A percentile compares a stretch with the other conserved stretches of the same genome.
phyloP scores from a whole-genome alignment of 2,329 filamentous ascomycete genomes.

The Tolypocladium nubicola region DNA sequence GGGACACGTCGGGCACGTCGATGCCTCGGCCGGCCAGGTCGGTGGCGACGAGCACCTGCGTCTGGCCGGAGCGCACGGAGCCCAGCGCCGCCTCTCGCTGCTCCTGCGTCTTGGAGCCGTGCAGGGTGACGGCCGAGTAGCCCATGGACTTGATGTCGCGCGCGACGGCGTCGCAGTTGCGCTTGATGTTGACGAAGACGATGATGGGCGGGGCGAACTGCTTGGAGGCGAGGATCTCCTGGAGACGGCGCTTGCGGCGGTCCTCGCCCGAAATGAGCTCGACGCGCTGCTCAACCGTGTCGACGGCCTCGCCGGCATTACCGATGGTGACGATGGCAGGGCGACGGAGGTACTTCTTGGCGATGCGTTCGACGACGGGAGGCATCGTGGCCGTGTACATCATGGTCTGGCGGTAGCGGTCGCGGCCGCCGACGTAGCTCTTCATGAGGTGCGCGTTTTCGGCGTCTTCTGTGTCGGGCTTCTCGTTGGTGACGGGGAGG shows the following conservation, averaged over 20 bases:
- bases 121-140: slow-evolving; percentile 79
- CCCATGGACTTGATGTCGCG: slow-evolving; percentile 92
- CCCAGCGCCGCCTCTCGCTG: slow-evolving; percentile 89
- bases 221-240: slow-evolving; percentile 72
- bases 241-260: slow-evolving; percentile 90
- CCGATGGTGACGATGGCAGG: slow-evolving; percentile 93
- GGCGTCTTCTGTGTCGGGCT: slow-evolving; percentile 86
- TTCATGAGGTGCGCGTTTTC: slow-evolving; percentile 83
- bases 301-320: slow-evolving; percentile 88
- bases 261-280: slow-evolving; percentile 88
- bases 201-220: slow-evolving; percentile 88
- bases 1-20: slow-evolving; percentile 84
- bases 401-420: slow-evolving; percentile 93
- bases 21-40: slow-evolving; percentile 96
- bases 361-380: slow-evolving; percentile 80
- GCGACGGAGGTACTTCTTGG: slow-evolving; percentile 88
- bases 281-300: slow-evolving; percentile 94
- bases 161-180: slow-evolving; percentile 92
- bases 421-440: slow-evolving; percentile 60
- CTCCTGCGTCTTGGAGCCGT: slow-evolving; percentile 94
- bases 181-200: slow-evolving; percentile 99
- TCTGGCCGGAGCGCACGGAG: slow-evolving; percentile 69
- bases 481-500: slow-evolving; percentile 84
- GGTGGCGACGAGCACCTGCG: slow-evolving; percentile 87
- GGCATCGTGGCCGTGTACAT: slow-evolving; percentile 99